These are phyloP conservation scores for Hanseniaspora mollemarum DNA, from an alignment of 805 yeast genomes.

Conservation along the genomic window DNA sequence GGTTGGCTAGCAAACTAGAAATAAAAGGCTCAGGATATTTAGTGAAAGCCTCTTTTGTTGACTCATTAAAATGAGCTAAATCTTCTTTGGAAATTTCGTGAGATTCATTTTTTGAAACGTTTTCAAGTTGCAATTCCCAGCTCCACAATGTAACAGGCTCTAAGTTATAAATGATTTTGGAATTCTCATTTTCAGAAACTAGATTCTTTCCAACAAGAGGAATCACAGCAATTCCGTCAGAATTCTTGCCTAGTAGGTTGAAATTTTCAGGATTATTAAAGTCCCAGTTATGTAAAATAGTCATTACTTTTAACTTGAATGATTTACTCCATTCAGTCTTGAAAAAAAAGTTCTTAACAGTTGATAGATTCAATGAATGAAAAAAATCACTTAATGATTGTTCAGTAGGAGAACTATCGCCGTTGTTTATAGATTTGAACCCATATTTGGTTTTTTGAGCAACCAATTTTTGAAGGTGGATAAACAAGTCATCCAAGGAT, in stretches of 20 bases:
- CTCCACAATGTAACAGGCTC: neutral
- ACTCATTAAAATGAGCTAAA: neutral
- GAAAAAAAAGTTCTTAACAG: conserved; percentile 2
- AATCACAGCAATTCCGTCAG: neutral
- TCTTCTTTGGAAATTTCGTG: neutral
- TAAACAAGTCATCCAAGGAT: conserved; percentile 4
- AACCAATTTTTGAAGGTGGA: neutral
- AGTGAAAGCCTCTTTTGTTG: neutral
- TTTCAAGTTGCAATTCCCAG: conserved; percentile 4
- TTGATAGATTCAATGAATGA: neutral
- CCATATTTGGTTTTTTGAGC: conserved; percentile 1
- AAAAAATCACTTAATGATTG: conserved; percentile 3
- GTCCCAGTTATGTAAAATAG: neutral
- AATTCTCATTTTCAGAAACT: neutral
- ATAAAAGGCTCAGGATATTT: conserved; percentile 3
- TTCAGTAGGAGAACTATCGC: conserved; percentile 4
- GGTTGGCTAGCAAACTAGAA: neutral
- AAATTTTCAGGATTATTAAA: neutral
- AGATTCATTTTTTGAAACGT: neutral
- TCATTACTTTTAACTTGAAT: neutral
- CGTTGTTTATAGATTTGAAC: neutral
- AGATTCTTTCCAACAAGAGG: neutral
- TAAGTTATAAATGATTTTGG: neutral
- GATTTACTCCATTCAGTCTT: conserved; percentile 6
- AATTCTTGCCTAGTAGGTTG: neutral